Base-by-base conservation (phyloP, 129 eudicot species). In the Chrysanthemum lavandulifolium region DNA sequence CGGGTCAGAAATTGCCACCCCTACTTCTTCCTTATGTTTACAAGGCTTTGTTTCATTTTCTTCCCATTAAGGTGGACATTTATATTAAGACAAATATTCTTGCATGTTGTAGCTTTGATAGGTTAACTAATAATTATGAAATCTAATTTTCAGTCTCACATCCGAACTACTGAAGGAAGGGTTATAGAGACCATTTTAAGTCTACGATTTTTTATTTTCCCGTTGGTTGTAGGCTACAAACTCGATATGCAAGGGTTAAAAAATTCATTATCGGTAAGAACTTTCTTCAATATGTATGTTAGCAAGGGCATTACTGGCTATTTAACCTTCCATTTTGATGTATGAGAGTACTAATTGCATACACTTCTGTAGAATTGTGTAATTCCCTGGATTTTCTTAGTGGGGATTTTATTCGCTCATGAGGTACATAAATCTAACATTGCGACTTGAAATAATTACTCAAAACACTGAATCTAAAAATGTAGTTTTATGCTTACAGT, bases 141-240 rank as follows among this genome's bases (percentile, higher is more conserved):
- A 76, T 49, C n/a, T 56, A 76, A n/a, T 83, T 69, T 77, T 71
- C 86, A 95, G 99, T 78, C 85, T 73, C 99, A 95, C 83, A 86
- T 95, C 67, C 87, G 91, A 53, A 88, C 87, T 2, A 61, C 86
- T 40, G 68, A 89, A 6, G 89, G 94, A 63, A 88, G 99, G 84
- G 19, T 95, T 51, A 79, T 83, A 83, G 99, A 95, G 84, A 95
- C 97, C 68, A 79, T 95, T 79, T 82, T 95, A 71, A 90, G 99
- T 84, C 86, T 95, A 23, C 84, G 99, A 40, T 95, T 94, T 78
- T 87, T 94, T 80, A 84, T 94, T 3, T 90, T 94, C 85, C 98
- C 90, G 78, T 94, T 79, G 76, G 98, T 96, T 13, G 72, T 94
- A 69, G 84, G 86, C 11, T 94, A 94, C 88, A 90, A 94, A 81